Evolutionary conservation across 106 monocot genomes (phyloP).

Genomic region (Apostasia shenzhenica): DNA sequence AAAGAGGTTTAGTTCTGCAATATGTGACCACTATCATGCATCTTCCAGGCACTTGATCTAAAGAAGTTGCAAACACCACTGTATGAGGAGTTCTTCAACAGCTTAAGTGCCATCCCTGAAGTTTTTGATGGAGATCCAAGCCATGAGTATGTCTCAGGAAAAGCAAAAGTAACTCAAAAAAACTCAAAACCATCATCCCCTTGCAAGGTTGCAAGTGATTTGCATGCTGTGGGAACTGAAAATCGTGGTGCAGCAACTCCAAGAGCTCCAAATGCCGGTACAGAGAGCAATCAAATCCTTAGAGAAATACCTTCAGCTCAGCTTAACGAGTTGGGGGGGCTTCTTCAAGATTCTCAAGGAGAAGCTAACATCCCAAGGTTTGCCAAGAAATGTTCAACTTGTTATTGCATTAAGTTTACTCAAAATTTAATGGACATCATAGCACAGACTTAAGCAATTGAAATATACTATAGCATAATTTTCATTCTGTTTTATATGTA

Average conservation of each 20-base stretch:
- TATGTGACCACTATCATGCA: background rate
- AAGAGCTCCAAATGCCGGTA: conserved; percentile 21
- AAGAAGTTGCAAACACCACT: conserved; percentile 95
- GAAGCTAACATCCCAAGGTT: conserved; percentile 57
- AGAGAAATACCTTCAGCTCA: conserved; percentile 73
- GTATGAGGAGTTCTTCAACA: conserved; percentile 87
- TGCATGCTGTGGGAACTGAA: conserved; percentile 11
- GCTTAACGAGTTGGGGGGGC: conserved; percentile 39
- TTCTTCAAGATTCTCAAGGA: conserved; percentile 27
- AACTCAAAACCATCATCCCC: conserved; percentile 29
- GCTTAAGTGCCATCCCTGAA: conserved; percentile 43
- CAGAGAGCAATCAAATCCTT: conserved; percentile 35
- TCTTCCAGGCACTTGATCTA: conserved; percentile 77
- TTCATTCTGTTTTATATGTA: background rate
- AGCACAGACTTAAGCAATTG: background rate
- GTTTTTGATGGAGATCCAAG: conserved; percentile 14
- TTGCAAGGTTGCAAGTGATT: conserved; percentile 19
- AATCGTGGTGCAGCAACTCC: conserved; percentile 24
- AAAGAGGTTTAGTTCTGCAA: too few species aligned
- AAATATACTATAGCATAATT: background rate
- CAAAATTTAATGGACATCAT: background rate
- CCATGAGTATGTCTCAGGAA: conserved; percentile 35
- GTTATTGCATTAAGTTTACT: background rate
- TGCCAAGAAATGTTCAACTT: conserved; percentile 4
- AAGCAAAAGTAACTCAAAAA: conserved; percentile 48